Percentiles rank a stretch among this genome's conserved stretches.
These are phyloP conservation scores for Penicillium cinerascens DNA, from an alignment of 495 filamentous ascomycete species.

Conservation along the genomic window DNA sequence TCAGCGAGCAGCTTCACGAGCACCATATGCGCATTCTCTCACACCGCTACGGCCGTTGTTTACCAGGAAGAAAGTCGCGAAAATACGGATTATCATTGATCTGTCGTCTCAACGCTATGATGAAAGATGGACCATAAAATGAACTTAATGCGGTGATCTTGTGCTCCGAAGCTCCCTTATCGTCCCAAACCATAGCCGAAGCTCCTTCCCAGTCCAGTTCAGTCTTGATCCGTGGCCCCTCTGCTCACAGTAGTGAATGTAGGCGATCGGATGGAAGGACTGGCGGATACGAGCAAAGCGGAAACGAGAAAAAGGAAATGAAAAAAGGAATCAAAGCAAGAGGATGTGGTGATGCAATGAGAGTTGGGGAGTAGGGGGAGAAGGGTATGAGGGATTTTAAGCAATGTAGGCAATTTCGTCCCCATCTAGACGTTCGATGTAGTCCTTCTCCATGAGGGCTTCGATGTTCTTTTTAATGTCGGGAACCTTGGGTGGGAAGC, in stretches of 20 bases:
- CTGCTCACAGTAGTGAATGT: neutral
- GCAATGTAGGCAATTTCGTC: constrained; percentile 93
- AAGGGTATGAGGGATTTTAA: constrained; percentile 33
- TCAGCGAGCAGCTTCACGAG: neutral
- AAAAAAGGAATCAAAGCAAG: constrained; percentile 8
- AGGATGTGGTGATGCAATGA: constrained; percentile 9
- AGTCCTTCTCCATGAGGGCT: constrained; percentile 98
- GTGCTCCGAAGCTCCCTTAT: constrained; percentile 21
- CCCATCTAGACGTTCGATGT: constrained; percentile 89
- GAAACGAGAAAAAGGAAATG: constrained; percentile 13
- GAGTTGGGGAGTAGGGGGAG: neutral
- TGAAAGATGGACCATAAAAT: constrained; percentile 30
- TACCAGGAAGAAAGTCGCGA: neutral
- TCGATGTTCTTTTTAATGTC: constrained; percentile 99
- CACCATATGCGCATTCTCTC: too few relatives aligned
- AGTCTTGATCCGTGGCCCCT: neutral
- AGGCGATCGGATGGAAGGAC: neutral
- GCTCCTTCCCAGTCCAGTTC: neutral
- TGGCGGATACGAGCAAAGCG: neutral
- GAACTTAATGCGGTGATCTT: constrained; percentile 44
- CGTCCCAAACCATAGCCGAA: constrained; percentile 8
- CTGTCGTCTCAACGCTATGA: constrained; percentile 38
- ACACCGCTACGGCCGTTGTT: neutral
- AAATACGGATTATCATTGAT: constrained; percentile 33
- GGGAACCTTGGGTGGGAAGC: constrained; percentile 85